Evolutionary conservation across 257 asterid species (phyloP).

Genomic region (Solanum rostratum): DNA sequence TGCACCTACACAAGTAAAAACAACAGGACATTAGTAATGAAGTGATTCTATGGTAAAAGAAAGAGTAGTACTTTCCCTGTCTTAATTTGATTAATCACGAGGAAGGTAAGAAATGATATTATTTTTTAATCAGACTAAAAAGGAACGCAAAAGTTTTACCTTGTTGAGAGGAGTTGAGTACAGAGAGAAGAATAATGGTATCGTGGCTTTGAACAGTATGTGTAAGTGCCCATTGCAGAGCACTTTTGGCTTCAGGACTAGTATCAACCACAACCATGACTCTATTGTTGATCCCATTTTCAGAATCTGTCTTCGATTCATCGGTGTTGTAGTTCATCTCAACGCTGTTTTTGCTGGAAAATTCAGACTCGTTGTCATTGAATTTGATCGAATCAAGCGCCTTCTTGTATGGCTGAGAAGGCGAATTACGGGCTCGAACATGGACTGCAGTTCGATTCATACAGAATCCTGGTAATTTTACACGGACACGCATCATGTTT

Average conservation of each 20-base stretch:
- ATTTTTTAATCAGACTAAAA: too few relatives aligned
- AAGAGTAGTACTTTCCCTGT: neutral
- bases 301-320: constrained; percentile 16
- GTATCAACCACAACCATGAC: constrained; percentile 86
- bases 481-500: constrained; percentile 5
- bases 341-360: constrained; percentile 21
- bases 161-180: constrained; percentile 29
- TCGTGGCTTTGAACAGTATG: constrained; percentile 73
- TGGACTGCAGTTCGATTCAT: constrained; percentile 31
- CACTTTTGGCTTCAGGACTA: constrained; percentile 47
- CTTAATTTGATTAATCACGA: neutral
- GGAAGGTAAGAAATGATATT: too few relatives aligned
- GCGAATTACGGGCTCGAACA: constrained; percentile 41
- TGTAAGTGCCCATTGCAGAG: constrained; percentile 82
- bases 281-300: constrained; percentile 49
- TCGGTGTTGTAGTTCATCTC: constrained; percentile 27
- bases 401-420: constrained; percentile 29
- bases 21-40: neutral
- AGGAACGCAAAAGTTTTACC: constrained; percentile 4
- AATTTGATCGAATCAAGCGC: constrained; percentile 15
- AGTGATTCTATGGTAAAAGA: neutral
- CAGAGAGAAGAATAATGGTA: constrained; percentile 53
- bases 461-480: constrained; percentile 40
- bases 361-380: constrained; percentile 15
- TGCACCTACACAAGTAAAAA: constrained; percentile 25